Percentiles rank a stretch among this genome's conserved stretches.
Evolutionary conservation across 805 yeast genomes (phyloP).

Genomic region (Hanseniaspora lindneri): DNA sequence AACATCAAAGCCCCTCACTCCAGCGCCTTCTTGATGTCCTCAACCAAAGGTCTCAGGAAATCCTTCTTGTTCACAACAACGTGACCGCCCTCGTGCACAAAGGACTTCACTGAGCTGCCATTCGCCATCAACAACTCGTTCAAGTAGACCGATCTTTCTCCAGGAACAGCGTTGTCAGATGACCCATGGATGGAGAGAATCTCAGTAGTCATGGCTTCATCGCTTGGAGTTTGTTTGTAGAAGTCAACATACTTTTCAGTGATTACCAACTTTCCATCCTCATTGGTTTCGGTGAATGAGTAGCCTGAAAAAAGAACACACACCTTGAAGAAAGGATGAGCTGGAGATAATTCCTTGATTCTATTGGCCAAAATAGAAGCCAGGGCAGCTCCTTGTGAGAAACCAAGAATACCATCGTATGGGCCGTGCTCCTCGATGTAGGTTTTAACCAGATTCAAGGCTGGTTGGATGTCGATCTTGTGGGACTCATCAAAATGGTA

Average conservation of each 20-base stretch:
- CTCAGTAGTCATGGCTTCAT: slow-evolving; percentile 28
- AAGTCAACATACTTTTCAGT: slow-evolving; percentile 28
- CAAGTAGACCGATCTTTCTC: slow-evolving; percentile 53
- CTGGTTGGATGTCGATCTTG: slow-evolving; percentile 41
- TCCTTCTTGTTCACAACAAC: slow-evolving; percentile 83
- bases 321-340: slow-evolving; percentile 45
- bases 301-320: slow-evolving; percentile 67
- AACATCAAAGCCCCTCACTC: too few species aligned
- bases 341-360: slow-evolving; percentile 43
- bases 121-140: slow-evolving; percentile 36
- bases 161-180: slow-evolving; percentile 73
- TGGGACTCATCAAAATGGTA: slow-evolving; percentile 38
- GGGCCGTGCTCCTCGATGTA: slow-evolving; percentile 61
- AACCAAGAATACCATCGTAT: slow-evolving; percentile 78
- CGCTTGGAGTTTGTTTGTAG: slow-evolving; percentile 25
- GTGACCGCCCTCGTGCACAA: slow-evolving; percentile 93
- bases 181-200: slow-evolving; percentile 78
- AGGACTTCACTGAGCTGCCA: slow-evolving; percentile 34
- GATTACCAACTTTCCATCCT: slow-evolving; percentile 28
- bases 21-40: slow-evolving; percentile 26
- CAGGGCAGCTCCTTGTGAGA: slow-evolving; percentile 89
- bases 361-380: slow-evolving; percentile 57
- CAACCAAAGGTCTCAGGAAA: slow-evolving; percentile 34
- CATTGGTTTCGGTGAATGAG: slow-evolving; percentile 34
- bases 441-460: slow-evolving; percentile 37